Evolutionary conservation across 2,329 filamentous ascomycete genomes (phyloP).

Genomic region (Penicillium sp.): DNA sequence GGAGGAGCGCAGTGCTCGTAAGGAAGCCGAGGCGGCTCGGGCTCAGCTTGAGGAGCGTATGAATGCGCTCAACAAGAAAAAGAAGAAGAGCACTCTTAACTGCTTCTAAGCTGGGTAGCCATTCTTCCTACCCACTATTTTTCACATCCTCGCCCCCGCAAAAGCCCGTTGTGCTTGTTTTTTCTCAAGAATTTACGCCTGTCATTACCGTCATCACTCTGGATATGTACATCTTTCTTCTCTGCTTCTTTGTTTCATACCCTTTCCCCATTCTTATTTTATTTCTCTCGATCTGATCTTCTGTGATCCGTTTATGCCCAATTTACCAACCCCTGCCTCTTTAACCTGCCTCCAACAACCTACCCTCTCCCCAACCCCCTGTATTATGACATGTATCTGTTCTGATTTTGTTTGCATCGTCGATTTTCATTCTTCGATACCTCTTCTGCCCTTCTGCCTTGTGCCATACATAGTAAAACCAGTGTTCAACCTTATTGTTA

Average conservation of each 20-base stretch:
- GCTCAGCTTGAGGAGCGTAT: constrained; percentile 93
- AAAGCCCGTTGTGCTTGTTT: constrained; percentile 26
- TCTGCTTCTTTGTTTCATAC: constrained; percentile 23
- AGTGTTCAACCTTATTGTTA: constrained; percentile 4
- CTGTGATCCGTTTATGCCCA: constrained; percentile 10
- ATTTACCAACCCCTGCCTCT: background rate
- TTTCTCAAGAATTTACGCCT: constrained; percentile 9
- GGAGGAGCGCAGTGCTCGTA: constrained; percentile 90
- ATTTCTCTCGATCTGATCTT: constrained; percentile 6
- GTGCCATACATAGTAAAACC: constrained; percentile 23
- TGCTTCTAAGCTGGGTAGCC: constrained; percentile 73
- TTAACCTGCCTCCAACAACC: background rate
- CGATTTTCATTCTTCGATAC: constrained; percentile 25
- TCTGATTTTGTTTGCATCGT: constrained; percentile 18
- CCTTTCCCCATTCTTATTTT: constrained; percentile 12
- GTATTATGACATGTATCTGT: constrained; percentile 28
- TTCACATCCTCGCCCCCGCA: constrained; percentile 15
- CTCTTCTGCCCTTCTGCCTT: constrained; percentile 22
- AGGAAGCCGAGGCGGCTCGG: constrained; percentile 85
- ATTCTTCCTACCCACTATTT: background rate
- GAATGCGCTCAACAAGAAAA: constrained; percentile 88
- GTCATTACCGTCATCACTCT: constrained; percentile 19
- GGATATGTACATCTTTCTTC: constrained; percentile 23
- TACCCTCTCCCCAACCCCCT: constrained; percentile 17
- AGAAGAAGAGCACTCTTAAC: constrained; percentile 92